A percentile compares a stretch with the other conserved stretches of the same genome.
Conservation (phyloP, 352 stramenopile species). For the Phytophthora europaea region DNA sequence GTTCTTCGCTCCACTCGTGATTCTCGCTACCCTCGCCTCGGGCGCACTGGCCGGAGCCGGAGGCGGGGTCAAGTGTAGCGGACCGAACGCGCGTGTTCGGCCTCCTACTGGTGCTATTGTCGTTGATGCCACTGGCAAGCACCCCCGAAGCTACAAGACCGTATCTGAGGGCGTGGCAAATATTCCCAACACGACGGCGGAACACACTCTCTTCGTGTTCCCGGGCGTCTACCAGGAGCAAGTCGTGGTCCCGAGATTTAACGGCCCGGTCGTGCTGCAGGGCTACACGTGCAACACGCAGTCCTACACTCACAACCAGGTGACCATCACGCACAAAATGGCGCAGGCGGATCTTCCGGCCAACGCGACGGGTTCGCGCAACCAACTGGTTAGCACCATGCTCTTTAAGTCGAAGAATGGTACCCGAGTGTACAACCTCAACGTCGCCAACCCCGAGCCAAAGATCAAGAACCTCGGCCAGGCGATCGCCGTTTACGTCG, state of each 20-base stretch:
- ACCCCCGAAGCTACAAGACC: slow-evolving; percentile 18
- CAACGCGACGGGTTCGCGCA: slow-evolving; percentile 1
- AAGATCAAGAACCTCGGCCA: slow-evolving; percentile 18
- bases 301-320: slow-evolving; percentile 23
- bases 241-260: slow-evolving; percentile 19
- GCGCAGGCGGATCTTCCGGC: slow-evolving; percentile 14
- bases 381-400: slow-evolving; percentile 17
- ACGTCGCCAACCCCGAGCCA: slow-evolving; percentile 26
- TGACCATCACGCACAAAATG: slow-evolving; percentile 24
- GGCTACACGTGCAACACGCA: slow-evolving; percentile 28
- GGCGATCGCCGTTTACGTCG: slow-evolving; percentile 8
- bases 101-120: slow-evolving; percentile 18
- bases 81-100: slow-evolving; percentile 7
- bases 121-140: slow-evolving; percentile 19
- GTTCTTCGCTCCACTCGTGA: slow-evolving; percentile 6
- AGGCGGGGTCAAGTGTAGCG: slow-evolving; percentile 4
- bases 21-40: slow-evolving; percentile 6
- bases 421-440: slow-evolving; percentile 31
- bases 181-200: slow-evolving; percentile 28
- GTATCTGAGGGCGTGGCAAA: slow-evolving; percentile 16
- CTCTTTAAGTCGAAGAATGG: slow-evolving; percentile 7
- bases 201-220: slow-evolving; percentile 23
- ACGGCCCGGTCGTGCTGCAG: slow-evolving; percentile 20
- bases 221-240: slow-evolving; percentile 28
- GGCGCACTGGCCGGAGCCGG: not conserved